These are phyloP conservation scores for Xylariomycetidae sp. DNA, from an alignment of 2,329 filamentous ascomycete genomes.

Conservation along the genomic window DNA sequence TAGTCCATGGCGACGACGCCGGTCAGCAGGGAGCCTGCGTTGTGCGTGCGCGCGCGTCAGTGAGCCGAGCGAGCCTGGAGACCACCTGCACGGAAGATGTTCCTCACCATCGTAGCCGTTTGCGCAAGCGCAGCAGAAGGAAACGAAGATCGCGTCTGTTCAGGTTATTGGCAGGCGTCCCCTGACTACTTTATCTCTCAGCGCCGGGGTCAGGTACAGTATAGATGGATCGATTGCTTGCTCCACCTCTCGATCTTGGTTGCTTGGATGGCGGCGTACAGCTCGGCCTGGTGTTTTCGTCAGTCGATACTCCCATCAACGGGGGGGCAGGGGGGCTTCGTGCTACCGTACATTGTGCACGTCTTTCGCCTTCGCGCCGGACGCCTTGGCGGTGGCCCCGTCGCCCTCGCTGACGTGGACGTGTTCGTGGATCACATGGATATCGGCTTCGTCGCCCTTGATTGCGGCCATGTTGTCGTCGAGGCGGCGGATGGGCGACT, in stretches of 20 bases:
- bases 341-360: constrained; percentile 32
- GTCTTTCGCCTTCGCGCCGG: constrained; percentile 32
- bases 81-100: background rate
- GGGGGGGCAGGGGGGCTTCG: background rate
- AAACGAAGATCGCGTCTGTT: constrained; percentile 36
- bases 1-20: constrained; percentile 37
- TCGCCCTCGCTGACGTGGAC: constrained; percentile 21
- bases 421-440: constrained; percentile 12
- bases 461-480: constrained; percentile 7
- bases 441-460: constrained; percentile 9
- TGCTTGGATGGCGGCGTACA: constrained; percentile 41
- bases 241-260: constrained; percentile 37
- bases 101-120: constrained; percentile 40
- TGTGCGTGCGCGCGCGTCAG: background rate
- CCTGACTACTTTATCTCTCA: constrained; percentile 3
- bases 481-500: background rate
- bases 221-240: constrained; percentile 35
- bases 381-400: constrained; percentile 20
- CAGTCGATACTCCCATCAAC: too few species aligned
- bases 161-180: constrained; percentile 2
- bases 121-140: constrained; percentile 41
- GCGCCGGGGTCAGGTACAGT: too few species aligned
- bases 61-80: too few species aligned
- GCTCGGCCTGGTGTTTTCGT: too few species aligned
- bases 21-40: constrained; percentile 36